Base-by-base conservation (phyloP, 441 rosid genomes). In the Mallotus japonicus region DNA sequence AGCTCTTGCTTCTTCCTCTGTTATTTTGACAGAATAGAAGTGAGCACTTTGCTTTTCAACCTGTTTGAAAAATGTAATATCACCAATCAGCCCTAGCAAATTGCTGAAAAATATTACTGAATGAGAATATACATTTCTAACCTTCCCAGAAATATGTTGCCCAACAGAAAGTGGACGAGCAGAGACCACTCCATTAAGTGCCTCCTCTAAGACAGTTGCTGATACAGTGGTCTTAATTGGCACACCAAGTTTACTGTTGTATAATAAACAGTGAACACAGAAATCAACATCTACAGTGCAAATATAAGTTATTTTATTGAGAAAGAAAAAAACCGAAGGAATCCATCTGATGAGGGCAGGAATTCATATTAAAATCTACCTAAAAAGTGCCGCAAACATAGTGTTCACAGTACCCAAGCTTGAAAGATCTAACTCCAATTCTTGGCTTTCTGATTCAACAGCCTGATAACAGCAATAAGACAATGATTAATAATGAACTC, bases 1-100 rank as follows among this genome's bases (percentile, higher is more conserved):
- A 78, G 89, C 84, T 19, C 75, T 83, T 73, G 91, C 98, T 78
- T 91, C 97, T 84, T 95, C 97, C 83, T 92, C 93, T 70, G 95
- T 86, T 80, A 95, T 84, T 65, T 80, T 79, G 82, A 95, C 87
- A 76, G 96, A 91, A 85, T 90, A 95, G 81, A 92, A 95, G 87
- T 92, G 98, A 79, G 98, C 98, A 83, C 98, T 83, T 83, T 95
- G 99, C 86, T 86, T 95, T 70, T 95, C 99, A 82, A 95, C 98
- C 99, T 95, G 89, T 68, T 82, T 71, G 77, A 66, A 78, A 64
- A 73, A 24, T 50, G 74, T 74, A 69, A 80, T 69, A 70, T 54
- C 22, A 56, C 47, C 62, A 66, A 76, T 78, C 77, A 75, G 76
- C 66, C 72, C 57, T 37, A 58, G 65, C 59, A 69, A 28, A 28